Percentiles rank a stretch among this genome's conserved stretches.
These are phyloP conservation scores for Ceratocystis smalleyi DNA, from an alignment of 2,329 filamentous ascomycete genomes.

Conservation along the genomic window DNA sequence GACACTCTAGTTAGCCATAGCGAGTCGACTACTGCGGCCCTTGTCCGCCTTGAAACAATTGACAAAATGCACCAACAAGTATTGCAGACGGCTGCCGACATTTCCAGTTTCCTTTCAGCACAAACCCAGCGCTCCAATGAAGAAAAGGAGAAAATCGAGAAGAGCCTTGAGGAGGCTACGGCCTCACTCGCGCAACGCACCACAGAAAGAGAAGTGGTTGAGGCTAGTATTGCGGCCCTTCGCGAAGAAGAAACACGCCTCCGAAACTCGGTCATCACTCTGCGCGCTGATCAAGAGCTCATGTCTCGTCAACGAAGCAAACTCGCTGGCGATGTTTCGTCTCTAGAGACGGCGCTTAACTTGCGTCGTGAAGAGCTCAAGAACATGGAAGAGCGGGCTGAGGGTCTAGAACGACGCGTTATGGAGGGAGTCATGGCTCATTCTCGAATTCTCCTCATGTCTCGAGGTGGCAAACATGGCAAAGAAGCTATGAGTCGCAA, in stretches of 20 bases:
- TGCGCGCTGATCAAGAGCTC: conserved; percentile 57
- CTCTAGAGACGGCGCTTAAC: conserved; percentile 75
- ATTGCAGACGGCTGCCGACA: conserved; percentile 64
- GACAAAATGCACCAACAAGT: conserved; percentile 63
- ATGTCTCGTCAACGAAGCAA: conserved; percentile 63
- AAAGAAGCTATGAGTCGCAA: conserved; percentile 45
- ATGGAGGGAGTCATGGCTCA: conserved; percentile 93
- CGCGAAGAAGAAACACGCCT: conserved; percentile 39
- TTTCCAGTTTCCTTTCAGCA: conserved; percentile 63
- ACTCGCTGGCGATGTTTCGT: conserved; percentile 71
- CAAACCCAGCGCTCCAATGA: conserved; percentile 62
- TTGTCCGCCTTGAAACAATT: conserved; percentile 63
- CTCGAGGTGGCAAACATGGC: conserved; percentile 39
- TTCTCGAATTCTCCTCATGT: conserved; percentile 74
- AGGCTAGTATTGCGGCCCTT: conserved; percentile 37
- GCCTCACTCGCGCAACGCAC: conserved; percentile 65
- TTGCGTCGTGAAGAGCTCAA: conserved; percentile 83
- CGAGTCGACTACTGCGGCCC: conserved; percentile 49
- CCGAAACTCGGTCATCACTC: conserved; percentile 38
- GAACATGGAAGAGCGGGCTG: conserved; percentile 77
- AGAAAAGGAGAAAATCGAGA: conserved; percentile 64
- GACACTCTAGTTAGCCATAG: conserved; percentile 38
- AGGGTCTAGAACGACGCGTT: conserved; percentile 79
- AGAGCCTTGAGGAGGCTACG: conserved; percentile 62
- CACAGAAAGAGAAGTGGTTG: conserved; percentile 47